phyloP scores from a whole-genome alignment of 2,329 filamentous ascomycete species.

The Fusarium oxysporum region DNA sequence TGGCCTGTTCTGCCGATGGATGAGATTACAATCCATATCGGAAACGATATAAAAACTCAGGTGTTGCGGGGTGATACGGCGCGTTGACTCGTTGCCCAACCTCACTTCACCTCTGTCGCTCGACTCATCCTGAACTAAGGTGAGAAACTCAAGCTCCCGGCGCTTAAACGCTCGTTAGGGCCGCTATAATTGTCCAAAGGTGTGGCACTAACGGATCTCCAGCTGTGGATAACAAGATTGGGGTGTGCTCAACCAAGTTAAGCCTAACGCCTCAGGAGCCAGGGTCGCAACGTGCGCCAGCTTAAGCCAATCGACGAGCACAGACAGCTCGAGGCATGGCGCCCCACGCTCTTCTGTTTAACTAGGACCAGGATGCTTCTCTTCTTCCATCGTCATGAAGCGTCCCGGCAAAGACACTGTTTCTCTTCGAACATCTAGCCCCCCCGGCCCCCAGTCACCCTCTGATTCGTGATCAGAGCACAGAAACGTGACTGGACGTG shows the following conservation, averaged over 20 bases:
- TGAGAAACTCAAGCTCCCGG: conserved; percentile 44
- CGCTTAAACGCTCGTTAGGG: conserved; percentile 44
- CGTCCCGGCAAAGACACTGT: conserved; percentile 16
- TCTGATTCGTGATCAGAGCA: conserved; percentile 32
- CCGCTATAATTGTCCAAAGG: conserved; percentile 48
- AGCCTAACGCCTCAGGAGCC: conserved; percentile 33
- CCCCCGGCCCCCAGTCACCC: conserved; percentile 8
- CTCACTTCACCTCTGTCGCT: conserved; percentile 8
- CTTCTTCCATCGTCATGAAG: conserved; percentile 34
- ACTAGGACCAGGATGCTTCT: conserved; percentile 13
- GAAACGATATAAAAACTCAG: not conserved
- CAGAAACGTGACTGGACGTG: conserved; percentile 39
- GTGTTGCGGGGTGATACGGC: not conserved
- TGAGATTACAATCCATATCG: conserved; percentile 13
- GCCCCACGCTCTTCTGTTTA: conserved; percentile 28
- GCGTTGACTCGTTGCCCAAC: conserved; percentile 19
- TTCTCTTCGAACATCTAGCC: conserved; percentile 18
- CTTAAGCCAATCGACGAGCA: conserved; percentile 31
- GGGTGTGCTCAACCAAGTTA: conserved; percentile 23
- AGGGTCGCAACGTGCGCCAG: conserved; percentile 37
- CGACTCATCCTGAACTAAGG: conserved; percentile 3
- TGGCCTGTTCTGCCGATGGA: conserved; percentile 9
- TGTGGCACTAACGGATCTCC: conserved; percentile 29
- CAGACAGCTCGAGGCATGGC: conserved; percentile 31
- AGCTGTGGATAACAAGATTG: conserved; percentile 21